Evolutionary conservation across 2,329 filamentous ascomycete species (phyloP), one percentile per base, ranked within the genome.

Genomic region (Fusarium miscanthi): DNA sequence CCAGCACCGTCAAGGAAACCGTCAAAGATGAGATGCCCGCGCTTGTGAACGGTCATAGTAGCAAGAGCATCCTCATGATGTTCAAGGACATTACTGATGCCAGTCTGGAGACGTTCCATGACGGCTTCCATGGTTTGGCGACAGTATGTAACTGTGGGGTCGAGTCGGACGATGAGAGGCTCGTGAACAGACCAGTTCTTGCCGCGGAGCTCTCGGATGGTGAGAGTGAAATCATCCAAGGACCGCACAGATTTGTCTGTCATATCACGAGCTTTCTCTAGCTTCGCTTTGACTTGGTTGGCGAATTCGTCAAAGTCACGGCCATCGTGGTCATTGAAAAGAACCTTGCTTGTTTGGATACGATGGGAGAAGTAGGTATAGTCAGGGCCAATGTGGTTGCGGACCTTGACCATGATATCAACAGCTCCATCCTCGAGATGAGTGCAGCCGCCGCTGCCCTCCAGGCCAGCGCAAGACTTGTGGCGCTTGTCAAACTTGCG

Each of bases 21-120:
- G 57, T 77, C 76, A 27, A 70, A 77, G 25, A 89, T 82, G 27
- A 87, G 82, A 62, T 89, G 87, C 1, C 87, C 87, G 46, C 87
- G 83, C 74, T 88, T 88, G 70, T 86, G 81, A 11, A 85, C 84
- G 6, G 81, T 83, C 75, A 89, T 79, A 27, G 83, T 85, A 56
- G 76, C 76, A 33, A 87, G 80, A 9, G 84, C 82, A 42, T 84
- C 81, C 30, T 86, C 84, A 63, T 85, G 83, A 30, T 84, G 83
- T 53, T 83, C 82, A 30, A 89, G 80, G 10, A 86, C 82, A 58
- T 87, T 84, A 23, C 82, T 81, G 11, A 88, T 82, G 8, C 87
- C 85, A 3, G 85, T 84, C 72, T 88, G 85, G 25, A 88, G 78
- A 41, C 87, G 83, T 60, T 88, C 85, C 33, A 88, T 77, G 9